Evolutionary conservation across 2,329 filamentous ascomycete species (phyloP).

Genomic region (Hansfordia pulvinata): DNA sequence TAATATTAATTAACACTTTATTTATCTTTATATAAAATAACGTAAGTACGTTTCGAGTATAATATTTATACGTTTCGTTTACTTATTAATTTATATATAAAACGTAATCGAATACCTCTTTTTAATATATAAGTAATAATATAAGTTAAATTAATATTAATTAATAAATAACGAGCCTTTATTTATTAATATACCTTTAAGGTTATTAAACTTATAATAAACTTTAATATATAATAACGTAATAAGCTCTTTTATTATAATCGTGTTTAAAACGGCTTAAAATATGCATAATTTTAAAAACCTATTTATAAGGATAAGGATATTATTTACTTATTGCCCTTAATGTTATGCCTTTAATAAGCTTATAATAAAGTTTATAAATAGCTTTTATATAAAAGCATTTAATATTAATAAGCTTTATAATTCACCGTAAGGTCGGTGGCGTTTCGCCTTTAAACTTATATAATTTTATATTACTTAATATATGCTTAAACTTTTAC

Average conservation of each 20-base stretch:
- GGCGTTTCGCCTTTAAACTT: neutral
- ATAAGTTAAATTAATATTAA: constrained; percentile 7
- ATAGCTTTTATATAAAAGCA: constrained; percentile 2
- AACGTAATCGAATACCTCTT: constrained; percentile 11
- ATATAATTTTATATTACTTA: constrained; percentile 1
- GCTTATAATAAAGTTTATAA: constrained; percentile 6
- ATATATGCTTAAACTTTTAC: constrained; percentile 1
- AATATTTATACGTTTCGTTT: constrained; percentile 13
- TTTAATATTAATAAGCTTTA: constrained; percentile 1
- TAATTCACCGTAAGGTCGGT: constrained; percentile 2
- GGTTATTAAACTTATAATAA: too few species aligned
- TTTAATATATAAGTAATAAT: constrained; percentile 6
- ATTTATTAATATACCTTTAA: too few species aligned
- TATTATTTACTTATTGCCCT: constrained; percentile 6
- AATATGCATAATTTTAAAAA: neutral
- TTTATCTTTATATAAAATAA: constrained; percentile 8
- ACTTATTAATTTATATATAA: too few species aligned
- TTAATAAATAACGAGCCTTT: too few species aligned
- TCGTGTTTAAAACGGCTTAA: constrained; percentile 1
- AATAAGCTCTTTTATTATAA: constrained; percentile 2
- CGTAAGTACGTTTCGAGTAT: constrained; percentile 11
- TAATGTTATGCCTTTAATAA: constrained; percentile 2
- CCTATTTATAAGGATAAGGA: too few species aligned
- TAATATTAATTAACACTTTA: constrained; percentile 9
- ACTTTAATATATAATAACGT: constrained; percentile 6